Evolutionary conservation across 1,284 basidiomycete genomes (phyloP).

Genomic region (Rhodotorula sp.): DNA sequence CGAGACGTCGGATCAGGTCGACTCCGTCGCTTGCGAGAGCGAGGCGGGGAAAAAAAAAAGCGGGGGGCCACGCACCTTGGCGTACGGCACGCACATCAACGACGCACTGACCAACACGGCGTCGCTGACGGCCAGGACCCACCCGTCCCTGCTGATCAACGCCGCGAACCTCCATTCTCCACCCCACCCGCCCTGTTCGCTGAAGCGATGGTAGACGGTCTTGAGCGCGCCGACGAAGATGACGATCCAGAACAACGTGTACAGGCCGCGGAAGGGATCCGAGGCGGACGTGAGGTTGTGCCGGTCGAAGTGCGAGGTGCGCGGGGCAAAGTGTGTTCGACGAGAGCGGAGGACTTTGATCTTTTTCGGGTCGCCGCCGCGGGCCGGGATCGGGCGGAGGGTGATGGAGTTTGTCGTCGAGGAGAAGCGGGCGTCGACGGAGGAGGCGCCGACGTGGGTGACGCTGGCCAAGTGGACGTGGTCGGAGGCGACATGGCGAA

Average conservation of each 20-base stretch:
- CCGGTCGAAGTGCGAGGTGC: constrained; percentile 79
- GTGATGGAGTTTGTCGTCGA: constrained; percentile 1
- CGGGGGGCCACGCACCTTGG: constrained; percentile 63
- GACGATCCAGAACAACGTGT: constrained; percentile 77
- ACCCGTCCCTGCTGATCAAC: constrained; percentile 81
- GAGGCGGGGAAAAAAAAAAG: too few relatives aligned
- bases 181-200: constrained; percentile 72
- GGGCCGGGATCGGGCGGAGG: constrained; percentile 29
- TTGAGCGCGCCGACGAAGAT: constrained; percentile 74
- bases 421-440: constrained; percentile 1
- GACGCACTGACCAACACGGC: constrained; percentile 73
- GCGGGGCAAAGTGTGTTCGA: constrained; percentile 66
- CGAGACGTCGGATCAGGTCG: too few relatives aligned
- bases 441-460: constrained; percentile 14
- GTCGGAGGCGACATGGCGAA: too few relatives aligned
- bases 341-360: constrained; percentile 15
- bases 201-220: constrained; percentile 71
- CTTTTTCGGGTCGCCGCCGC: constrained; percentile 12
- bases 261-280: constrained; percentile 92
- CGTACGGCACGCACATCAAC: constrained; percentile 74
- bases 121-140: constrained; percentile 80
- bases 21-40: too few relatives aligned
- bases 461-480: constrained; percentile 1
- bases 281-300: constrained; percentile 66
- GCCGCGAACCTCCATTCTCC: constrained; percentile 72